These are phyloP conservation scores for Vitis hybrid DNA, from an alignment of 177 flowering plant species.

Conservation along the genomic window DNA sequence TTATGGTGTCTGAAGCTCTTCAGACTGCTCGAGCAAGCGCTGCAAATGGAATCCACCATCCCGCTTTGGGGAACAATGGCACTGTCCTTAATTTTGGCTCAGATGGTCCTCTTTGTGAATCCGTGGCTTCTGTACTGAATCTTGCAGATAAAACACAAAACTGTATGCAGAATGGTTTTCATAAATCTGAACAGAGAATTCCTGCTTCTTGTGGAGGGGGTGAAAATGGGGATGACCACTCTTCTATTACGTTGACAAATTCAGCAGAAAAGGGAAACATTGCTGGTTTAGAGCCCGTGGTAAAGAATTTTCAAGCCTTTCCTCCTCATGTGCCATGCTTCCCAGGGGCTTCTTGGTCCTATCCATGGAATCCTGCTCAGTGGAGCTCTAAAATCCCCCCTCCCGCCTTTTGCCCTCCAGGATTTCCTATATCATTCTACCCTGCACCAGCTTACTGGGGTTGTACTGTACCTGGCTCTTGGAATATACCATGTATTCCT, in stretches of 20 bases:
- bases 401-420: slow-evolving; percentile 24
- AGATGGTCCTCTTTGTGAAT: slow-evolving; percentile 26
- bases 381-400: slow-evolving; percentile 21
- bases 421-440: slow-evolving; percentile 30
- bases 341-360: slow-evolving; percentile 25
- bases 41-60: slow-evolving; percentile 13
- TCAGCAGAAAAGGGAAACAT: slow-evolving; percentile 14
- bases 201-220: neutral
- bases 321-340: slow-evolving; percentile 26
- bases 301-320: slow-evolving; percentile 14
- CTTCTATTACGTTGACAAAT: slow-evolving; percentile 16
- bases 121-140: slow-evolving; percentile 18
- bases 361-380: slow-evolving; percentile 22
- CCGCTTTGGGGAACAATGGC: slow-evolving; percentile 13
- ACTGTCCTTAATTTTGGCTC: slow-evolving; percentile 32
- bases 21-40: slow-evolving; percentile 13
- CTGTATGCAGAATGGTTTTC: slow-evolving; percentile 11
- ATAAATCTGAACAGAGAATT: slow-evolving; percentile 7
- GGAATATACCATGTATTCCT: slow-evolving; percentile 13
- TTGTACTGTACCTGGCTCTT: slow-evolving; percentile 21
- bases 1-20: slow-evolving; percentile 28
- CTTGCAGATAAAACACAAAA: slow-evolving; percentile 15
- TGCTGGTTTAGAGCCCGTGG: neutral
- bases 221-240: slow-evolving; percentile 21
- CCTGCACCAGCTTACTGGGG: slow-evolving; percentile 32